Conservation (phyloP, 2,329 filamentous ascomycete species). For the Colletotrichum abscissum region DNA sequence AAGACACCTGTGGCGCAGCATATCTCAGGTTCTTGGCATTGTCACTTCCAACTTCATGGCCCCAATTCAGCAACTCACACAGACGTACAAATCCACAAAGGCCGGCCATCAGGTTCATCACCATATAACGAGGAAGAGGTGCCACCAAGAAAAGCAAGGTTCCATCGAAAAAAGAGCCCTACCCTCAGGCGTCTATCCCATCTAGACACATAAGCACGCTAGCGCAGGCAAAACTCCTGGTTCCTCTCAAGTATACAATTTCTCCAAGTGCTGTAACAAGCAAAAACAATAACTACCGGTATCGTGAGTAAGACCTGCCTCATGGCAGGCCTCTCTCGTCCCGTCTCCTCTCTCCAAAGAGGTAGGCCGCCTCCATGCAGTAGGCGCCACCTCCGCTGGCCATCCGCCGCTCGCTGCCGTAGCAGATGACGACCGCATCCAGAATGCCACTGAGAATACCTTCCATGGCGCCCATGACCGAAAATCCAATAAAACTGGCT, state of each 20-base stretch:
- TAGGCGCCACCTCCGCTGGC: constrained; percentile 78
- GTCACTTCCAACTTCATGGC: neutral
- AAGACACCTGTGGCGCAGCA: constrained; percentile 24
- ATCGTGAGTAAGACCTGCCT: neutral
- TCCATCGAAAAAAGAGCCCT: neutral
- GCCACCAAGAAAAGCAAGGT: neutral
- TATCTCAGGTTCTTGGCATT: neutral
- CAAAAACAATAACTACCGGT: constrained; percentile 3
- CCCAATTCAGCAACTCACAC: neutral
- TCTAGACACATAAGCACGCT: constrained; percentile 20
- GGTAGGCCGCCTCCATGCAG: constrained; percentile 88
- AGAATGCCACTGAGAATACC: constrained; percentile 88
- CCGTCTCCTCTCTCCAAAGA: constrained; percentile 78
- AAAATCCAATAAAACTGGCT: constrained; percentile 95
- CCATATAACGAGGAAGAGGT: neutral
- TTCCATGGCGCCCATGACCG: constrained; percentile 90
- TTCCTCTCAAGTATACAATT: constrained; percentile 5
- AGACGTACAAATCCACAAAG: neutral
- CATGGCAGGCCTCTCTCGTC: constrained; percentile 44
- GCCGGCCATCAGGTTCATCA: too few species aligned
- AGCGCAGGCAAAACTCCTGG: neutral
- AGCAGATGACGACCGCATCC: constrained; percentile 91
- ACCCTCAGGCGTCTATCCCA: neutral
- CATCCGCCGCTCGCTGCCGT: constrained; percentile 86
- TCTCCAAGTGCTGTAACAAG: neutral